Conservation (phyloP, 345 rosid genomes). For the Barbarea vulgaris region DNA sequence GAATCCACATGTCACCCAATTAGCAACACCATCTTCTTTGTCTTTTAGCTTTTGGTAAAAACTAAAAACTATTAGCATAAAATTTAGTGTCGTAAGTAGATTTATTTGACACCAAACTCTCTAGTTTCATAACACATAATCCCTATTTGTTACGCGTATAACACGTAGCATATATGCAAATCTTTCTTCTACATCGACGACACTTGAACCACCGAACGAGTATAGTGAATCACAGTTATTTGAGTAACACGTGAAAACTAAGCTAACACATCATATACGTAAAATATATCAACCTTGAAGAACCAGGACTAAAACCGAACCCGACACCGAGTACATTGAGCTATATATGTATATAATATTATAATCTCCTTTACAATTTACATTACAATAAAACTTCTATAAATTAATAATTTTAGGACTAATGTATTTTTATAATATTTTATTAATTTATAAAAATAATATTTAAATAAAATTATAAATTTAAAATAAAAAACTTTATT, state of each 20-base stretch:
- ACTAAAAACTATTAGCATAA: not conserved
- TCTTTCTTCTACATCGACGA: not conserved
- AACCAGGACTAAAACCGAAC: slow-evolving; percentile 62
- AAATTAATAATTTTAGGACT: too few relatives aligned
- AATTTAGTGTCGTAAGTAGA: not conserved
- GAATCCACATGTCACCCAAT: not conserved
- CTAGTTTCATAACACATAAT: not conserved
- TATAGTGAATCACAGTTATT: not conserved
- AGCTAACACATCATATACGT: too few relatives aligned
- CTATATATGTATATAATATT: too few relatives aligned
- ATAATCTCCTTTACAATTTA: too few relatives aligned
- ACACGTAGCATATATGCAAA: not conserved
- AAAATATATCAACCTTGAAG: too few relatives aligned
- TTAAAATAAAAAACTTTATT: too few relatives aligned
- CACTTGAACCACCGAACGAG: not conserved
- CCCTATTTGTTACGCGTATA: not conserved
- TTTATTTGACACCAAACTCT: not conserved
- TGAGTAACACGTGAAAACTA: not conserved
- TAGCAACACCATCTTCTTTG: not conserved
- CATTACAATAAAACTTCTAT: too few relatives aligned
- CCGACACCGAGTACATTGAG: slow-evolving; percentile 93
- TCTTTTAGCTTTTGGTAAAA: not conserved
- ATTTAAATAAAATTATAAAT: too few relatives aligned
- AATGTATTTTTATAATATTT: too few relatives aligned
- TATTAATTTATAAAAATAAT: too few relatives aligned